Evolutionary conservation across 495 filamentous ascomycete genomes (phyloP), one percentile per base, ranked within the genome.

Genomic region (Penicillium ochrochloron): DNA sequence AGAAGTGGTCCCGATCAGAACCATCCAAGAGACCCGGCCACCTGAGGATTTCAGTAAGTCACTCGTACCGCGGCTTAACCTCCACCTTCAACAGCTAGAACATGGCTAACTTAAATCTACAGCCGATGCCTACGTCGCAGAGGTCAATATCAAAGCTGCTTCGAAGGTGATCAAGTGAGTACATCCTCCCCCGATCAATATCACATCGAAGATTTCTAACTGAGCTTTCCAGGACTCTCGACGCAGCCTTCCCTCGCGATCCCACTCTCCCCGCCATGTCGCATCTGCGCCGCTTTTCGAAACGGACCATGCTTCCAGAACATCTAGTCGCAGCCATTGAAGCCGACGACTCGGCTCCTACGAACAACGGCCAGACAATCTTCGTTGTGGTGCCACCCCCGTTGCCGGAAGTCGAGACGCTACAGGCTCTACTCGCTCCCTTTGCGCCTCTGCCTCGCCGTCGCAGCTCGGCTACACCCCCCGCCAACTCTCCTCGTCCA

Each of bases 281-380:
- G 70, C 95, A 99, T 74, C 84, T 98, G 21, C 88, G 92, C 50
- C 87, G 93, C 56, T 91, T 95, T 62, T 88, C 88, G 50, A 94
- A 92, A 72, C 85, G 81, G 31, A 82, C 83, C 41, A 88, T 87
- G 66, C 80, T 97, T 6, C 91, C 93, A 2, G 48, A 70, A 6
- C 67, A 76, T 21, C 67, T 90, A 7, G 72, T 66, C 53, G 70
- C 68, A 34, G 55, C 60, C 35, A 69, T 81, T 58, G 59, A 70
- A 52, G 59, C 67, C 14, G 65, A 63, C 29, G 56, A 56, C n/a
- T 60, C 65, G 21, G 59, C 65, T 25, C 21, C 37, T 19, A 9
- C 23, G 11, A 44, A 19, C 8, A 42, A 46, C 1, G 39, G 60
- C 21, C 73, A 73, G 39, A 80, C 75, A 3, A 77, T 80, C 29